These are phyloP conservation scores for Tricholomella constricta DNA, from an alignment of 768 basidiomycete species.

Conservation along the genomic window DNA sequence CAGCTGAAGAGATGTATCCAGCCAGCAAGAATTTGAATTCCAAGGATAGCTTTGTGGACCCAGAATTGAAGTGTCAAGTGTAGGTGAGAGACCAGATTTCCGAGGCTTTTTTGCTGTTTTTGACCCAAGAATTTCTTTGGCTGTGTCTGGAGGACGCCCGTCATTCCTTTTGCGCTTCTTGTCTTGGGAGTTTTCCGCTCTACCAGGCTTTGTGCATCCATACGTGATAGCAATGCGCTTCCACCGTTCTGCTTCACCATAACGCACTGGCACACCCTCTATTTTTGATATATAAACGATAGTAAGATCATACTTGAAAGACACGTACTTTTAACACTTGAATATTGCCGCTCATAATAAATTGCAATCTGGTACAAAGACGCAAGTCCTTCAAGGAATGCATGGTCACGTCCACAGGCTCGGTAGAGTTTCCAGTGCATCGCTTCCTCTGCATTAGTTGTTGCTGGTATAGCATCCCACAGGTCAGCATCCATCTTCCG, in stretches of 20 bases:
- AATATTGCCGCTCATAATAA: conserved; percentile 20
- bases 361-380: conserved; percentile 14
- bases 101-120: neutral
- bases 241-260: conserved; percentile 30
- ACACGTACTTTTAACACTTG: conserved; percentile 1
- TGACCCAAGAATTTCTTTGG: neutral
- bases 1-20: conserved; percentile 3
- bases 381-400: neutral
- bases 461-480: conserved; percentile 34
- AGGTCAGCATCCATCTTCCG: conserved; percentile 26
- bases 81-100: neutral
- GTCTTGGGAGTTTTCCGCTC: neutral
- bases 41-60: neutral
- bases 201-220: conserved; percentile 25
- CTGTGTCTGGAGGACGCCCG: conserved; percentile 19
- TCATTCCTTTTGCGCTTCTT: conserved; percentile 25
- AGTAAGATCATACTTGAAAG: neutral
- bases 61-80: neutral
- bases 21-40: no score
- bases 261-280: conserved; percentile 23
- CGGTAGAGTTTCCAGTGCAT: conserved; percentile 35
- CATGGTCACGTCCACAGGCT: conserved; percentile 22
- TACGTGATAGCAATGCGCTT: conserved; percentile 12
- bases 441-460: no score
- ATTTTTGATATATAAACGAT: neutral